A percentile compares a stretch with the other conserved stretches of the same genome.
Evolutionary conservation across 2,329 filamentous ascomycete genomes (phyloP).

Genomic region (Alternaria sp.): DNA sequence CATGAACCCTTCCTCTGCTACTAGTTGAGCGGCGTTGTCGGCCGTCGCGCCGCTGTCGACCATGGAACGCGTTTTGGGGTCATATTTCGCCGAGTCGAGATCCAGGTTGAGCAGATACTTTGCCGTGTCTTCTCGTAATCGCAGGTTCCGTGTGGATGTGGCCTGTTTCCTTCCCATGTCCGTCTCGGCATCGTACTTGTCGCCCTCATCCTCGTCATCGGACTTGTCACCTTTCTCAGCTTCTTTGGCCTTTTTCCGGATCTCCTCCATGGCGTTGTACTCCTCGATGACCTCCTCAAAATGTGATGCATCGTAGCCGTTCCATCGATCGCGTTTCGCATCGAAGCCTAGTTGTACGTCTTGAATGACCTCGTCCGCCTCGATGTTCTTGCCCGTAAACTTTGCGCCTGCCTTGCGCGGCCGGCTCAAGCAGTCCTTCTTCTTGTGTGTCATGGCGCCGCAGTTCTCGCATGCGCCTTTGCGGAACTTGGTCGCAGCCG

Average conservation of each 20-base stretch:
- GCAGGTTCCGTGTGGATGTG: constrained; percentile 86
- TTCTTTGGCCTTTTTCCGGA: constrained; percentile 61
- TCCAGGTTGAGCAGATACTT: constrained; percentile 96
- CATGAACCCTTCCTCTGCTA: constrained; percentile 93
- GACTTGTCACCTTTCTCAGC: constrained; percentile 51
- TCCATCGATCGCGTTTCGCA: constrained; percentile 96
- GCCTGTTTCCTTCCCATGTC: constrained; percentile 95
- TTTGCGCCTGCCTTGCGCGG: constrained; percentile 88
- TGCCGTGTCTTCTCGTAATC: constrained; percentile 93
- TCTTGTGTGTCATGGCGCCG: constrained; percentile 94
- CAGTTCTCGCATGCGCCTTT: constrained; percentile 99
- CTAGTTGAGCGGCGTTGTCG: constrained; percentile 80
- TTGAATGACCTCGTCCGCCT: constrained; percentile 87
- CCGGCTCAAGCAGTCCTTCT: constrained; percentile 88
- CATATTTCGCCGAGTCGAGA: constrained; percentile 94
- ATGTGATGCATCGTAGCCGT: constrained; percentile 91
- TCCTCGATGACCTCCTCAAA: constrained; percentile 88
- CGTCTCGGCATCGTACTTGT: constrained; percentile 86
- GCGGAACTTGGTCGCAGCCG: constrained; percentile 92
- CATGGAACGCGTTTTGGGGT: constrained; percentile 93
- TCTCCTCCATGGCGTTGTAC: constrained; percentile 82
- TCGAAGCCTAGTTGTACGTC: constrained; percentile 92
- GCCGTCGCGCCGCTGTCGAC: constrained; percentile 81
- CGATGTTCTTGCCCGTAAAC: constrained; percentile 91
- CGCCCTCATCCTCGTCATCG: constrained; percentile 59